These are phyloP conservation scores for Ophiostoma fasciatum DNA, from an alignment of 2,329 filamentous ascomycete genomes.

Conservation along the genomic window DNA sequence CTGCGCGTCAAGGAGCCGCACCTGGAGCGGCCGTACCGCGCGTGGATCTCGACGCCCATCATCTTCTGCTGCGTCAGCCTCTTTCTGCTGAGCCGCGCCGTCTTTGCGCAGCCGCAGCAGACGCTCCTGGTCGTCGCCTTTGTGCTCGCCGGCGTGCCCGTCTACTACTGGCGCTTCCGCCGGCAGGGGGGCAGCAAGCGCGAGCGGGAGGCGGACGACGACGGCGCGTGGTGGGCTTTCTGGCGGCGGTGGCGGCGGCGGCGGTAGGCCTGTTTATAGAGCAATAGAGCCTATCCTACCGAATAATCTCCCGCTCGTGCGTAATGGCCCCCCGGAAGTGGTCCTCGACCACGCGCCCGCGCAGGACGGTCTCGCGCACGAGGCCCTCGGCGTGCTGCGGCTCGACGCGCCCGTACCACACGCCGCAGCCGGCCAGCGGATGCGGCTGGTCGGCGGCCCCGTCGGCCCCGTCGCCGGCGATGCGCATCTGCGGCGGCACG, in stretches of 20 bases:
- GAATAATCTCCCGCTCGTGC: constrained; percentile 35
- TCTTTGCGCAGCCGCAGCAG: constrained; percentile 84
- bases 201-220: constrained; percentile 20
- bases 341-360: constrained; percentile 53
- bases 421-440: constrained; percentile 51
- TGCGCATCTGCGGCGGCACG: constrained; percentile 42
- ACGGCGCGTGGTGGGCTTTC: constrained; percentile 41
- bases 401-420: constrained; percentile 73
- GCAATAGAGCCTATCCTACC: constrained; percentile 19
- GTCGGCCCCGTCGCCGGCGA: too few species aligned
- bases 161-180: constrained; percentile 79
- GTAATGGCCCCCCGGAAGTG: constrained; percentile 58
- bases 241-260: constrained; percentile 31
- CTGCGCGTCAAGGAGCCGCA: constrained; percentile 75
- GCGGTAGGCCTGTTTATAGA: too few species aligned
- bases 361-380: constrained; percentile 52
- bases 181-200: constrained; percentile 29
- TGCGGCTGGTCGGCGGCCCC: constrained; percentile 33
- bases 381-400: constrained; percentile 64
- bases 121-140: constrained; percentile 78
- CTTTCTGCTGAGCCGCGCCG: constrained; percentile 74
- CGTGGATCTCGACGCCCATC: constrained; percentile 93
- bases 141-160: constrained; percentile 65
- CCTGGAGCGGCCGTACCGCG: constrained; percentile 81
- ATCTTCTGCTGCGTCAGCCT: constrained; percentile 97